phyloP scores from a whole-genome alignment of 2,329 filamentous ascomycete genomes.

The Trichoderma harzianum region DNA sequence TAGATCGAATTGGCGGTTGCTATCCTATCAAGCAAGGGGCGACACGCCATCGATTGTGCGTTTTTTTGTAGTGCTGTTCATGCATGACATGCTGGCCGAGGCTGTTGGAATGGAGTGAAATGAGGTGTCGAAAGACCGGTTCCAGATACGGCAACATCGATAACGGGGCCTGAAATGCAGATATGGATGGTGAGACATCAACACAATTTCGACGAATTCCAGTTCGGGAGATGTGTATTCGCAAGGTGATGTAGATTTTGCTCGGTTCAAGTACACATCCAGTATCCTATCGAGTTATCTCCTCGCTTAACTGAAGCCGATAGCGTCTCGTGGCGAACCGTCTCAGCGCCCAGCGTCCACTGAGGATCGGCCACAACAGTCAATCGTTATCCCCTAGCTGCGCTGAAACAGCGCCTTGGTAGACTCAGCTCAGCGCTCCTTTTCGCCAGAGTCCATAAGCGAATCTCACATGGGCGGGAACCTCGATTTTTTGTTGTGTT shows the following conservation, averaged over 20 bases:
- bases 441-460: background rate
- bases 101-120: slow-evolving; percentile 5
- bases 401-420: background rate
- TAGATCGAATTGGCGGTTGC: slow-evolving; percentile 6
- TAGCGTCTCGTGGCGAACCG: background rate
- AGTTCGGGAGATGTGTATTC: background rate
- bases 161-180: background rate
- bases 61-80: slow-evolving; percentile 7
- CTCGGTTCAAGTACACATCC: background rate
- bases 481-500: background rate
- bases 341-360: background rate
- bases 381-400: background rate
- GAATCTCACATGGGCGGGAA: background rate
- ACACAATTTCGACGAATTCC: background rate
- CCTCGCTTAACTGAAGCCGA: background rate
- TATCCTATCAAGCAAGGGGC: slow-evolving; percentile 1
- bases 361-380: background rate
- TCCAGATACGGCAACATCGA: background rate
- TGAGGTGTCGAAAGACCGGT: background rate
- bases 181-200: background rate
- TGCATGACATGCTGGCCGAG: slow-evolving; percentile 15
- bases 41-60: slow-evolving; percentile 8
- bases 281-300: background rate
- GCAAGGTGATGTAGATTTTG: background rate
- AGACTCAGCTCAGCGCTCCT: background rate